Conservation (phyloP, 2,329 filamentous ascomycete species). For the Epichloe typhina region DNA sequence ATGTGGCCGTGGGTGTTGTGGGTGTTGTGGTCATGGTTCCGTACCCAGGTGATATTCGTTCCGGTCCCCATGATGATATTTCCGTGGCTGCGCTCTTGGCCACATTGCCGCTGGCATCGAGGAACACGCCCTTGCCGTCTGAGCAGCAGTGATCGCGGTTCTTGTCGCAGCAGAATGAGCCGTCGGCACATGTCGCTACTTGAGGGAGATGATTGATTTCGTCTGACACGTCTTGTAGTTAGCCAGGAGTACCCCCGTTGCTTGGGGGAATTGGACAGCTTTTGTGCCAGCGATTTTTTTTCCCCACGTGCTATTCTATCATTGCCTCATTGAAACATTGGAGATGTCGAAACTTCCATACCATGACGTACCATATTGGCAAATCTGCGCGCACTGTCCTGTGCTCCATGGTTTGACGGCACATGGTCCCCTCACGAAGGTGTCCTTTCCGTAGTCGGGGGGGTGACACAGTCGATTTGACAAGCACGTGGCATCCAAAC, state of each 20-base stretch:
- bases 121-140: background rate
- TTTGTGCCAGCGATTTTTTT: background rate
- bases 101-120: constrained; percentile 1
- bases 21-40: background rate
- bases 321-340: no score
- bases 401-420: background rate
- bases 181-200: background rate
- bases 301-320: background rate
- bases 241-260: no score
- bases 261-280: no score
- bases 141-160: background rate
- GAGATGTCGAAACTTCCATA: no score
- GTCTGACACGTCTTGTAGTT: background rate
- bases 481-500: background rate
- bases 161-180: constrained; percentile 2
- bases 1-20: background rate
- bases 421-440: constrained; percentile 1
- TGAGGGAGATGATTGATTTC: background rate
- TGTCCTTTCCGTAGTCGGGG: background rate
- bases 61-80: background rate
- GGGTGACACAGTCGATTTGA: constrained; percentile 2
- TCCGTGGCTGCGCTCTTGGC: background rate
- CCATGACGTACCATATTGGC: background rate
- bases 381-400: constrained; percentile 1
- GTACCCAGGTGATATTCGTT: background rate